Conservation (phyloP, 1,284 basidiomycete species). For the Cutaneotrichosporon arboriforme region DNA sequence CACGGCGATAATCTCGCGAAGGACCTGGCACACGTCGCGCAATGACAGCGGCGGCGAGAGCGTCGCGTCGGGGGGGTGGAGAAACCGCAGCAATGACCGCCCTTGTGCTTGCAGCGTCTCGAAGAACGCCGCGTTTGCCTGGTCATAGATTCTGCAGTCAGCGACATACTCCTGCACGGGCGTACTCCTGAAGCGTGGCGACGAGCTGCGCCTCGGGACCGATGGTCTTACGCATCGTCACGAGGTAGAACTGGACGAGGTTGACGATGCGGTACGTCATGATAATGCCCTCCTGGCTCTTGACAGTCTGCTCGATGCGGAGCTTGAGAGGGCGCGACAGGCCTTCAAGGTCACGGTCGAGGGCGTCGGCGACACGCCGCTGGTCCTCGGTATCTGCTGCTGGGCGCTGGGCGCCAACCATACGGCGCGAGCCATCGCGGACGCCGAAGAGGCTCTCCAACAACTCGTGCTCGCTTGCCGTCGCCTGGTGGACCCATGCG, state of each 20-base stretch:
- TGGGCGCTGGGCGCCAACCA: constrained; percentile 57
- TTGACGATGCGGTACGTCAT: constrained; percentile 87
- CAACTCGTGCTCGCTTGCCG: constrained; percentile 90
- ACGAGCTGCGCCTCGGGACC: constrained; percentile 73
- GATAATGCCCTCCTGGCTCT: constrained; percentile 86
- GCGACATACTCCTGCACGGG: constrained; percentile 1
- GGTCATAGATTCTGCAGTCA: constrained; percentile 64
- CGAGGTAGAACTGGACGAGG: constrained; percentile 85
- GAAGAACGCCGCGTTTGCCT: constrained; percentile 76
- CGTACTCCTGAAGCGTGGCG: constrained; percentile 72
- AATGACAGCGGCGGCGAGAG: constrained; percentile 71
- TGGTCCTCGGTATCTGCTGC: constrained; percentile 56
- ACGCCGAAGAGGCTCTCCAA: constrained; percentile 76
- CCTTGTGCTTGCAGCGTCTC: constrained; percentile 78
- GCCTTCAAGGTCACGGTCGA: constrained; percentile 78
- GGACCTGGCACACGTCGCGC: constrained; percentile 71
- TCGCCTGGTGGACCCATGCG: constrained; percentile 95
- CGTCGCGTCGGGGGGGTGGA: constrained; percentile 67
- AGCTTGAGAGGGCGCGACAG: constrained; percentile 79
- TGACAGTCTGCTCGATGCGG: constrained; percentile 84
- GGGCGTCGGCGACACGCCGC: constrained; percentile 69
- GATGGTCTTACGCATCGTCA: constrained; percentile 88
- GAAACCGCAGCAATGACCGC: constrained; percentile 62
- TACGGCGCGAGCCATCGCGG: constrained; percentile 61
- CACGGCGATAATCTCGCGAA: constrained; percentile 80